Evolutionary conservation across 2,329 filamentous ascomycete species (phyloP).

Genomic region (Fusarium agapanthi): DNA sequence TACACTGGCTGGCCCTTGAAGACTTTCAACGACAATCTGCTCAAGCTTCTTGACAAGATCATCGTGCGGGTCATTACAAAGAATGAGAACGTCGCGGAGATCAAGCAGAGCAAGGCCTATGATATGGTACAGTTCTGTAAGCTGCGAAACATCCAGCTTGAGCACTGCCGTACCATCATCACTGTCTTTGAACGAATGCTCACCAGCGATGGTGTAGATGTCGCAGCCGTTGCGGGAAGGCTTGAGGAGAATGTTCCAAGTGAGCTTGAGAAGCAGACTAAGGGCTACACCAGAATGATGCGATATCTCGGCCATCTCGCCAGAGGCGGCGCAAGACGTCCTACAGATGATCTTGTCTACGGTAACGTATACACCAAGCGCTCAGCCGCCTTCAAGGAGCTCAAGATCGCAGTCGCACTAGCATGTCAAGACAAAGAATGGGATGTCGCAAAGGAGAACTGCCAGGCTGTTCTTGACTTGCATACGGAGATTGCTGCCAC

Average conservation of each 20-base stretch:
- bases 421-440: neutral
- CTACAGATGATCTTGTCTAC: neutral
- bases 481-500: neutral
- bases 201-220: neutral
- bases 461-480: neutral
- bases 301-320: neutral
- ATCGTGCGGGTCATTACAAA: conserved; percentile 2
- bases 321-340: neutral
- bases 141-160: conserved; percentile 15
- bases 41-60: conserved; percentile 16
- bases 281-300: conserved; percentile 1
- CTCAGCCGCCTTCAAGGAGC: conserved; percentile 7
- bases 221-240: neutral
- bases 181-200: conserved; percentile 11
- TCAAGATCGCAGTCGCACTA: neutral
- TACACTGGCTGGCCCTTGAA: conserved; percentile 15
- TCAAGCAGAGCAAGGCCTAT: neutral
- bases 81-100: neutral
- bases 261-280: neutral
- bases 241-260: neutral
- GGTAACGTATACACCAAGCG: conserved; percentile 17
- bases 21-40: neutral
- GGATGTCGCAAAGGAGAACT: neutral
- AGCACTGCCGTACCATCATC: conserved; percentile 4
- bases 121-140: neutral